phyloP scores from a whole-genome alignment of 768 basidiomycete genomes.

The Steccherinum ochraceum region DNA sequence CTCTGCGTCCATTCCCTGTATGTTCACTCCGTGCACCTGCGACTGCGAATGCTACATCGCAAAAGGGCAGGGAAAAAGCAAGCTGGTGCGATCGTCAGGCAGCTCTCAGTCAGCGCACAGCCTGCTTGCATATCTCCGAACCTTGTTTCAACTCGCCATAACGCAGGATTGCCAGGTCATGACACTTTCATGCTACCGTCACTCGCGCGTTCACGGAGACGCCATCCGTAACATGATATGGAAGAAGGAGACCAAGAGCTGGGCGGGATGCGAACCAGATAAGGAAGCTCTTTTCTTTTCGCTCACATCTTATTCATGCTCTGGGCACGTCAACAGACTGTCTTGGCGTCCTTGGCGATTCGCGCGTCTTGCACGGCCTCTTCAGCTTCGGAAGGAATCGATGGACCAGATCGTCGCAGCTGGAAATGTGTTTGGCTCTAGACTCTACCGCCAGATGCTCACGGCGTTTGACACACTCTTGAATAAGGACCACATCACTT shows the following conservation, averaged over 20 bases:
- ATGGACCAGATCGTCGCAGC: not conserved
- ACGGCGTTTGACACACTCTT: too few species aligned
- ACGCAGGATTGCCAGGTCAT: not conserved
- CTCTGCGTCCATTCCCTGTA: too few species aligned
- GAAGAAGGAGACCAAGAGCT: not conserved
- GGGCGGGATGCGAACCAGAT: not conserved
- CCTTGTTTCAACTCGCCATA: too few species aligned
- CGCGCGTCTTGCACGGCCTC: not conserved
- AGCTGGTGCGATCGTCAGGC: too few species aligned
- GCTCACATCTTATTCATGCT: not conserved
- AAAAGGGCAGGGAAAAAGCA: too few species aligned
- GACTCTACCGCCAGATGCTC: too few species aligned
- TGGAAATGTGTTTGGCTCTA: too few species aligned
- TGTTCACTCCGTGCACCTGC: too few species aligned
- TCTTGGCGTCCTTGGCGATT: not conserved
- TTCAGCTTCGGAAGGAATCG: not conserved
- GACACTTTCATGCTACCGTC: not conserved
- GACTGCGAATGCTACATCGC: too few species aligned
- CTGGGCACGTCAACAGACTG: not conserved
- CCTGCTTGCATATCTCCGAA: too few species aligned
- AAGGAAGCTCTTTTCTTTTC: not conserved
- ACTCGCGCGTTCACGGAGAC: not conserved
- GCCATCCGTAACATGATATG: not conserved
- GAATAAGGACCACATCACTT: too few species aligned
- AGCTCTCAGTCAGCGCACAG: too few species aligned